Evolutionary conservation across 208 protist species (phyloP).

Genomic region (Trypanosoma platydactyli): DNA sequence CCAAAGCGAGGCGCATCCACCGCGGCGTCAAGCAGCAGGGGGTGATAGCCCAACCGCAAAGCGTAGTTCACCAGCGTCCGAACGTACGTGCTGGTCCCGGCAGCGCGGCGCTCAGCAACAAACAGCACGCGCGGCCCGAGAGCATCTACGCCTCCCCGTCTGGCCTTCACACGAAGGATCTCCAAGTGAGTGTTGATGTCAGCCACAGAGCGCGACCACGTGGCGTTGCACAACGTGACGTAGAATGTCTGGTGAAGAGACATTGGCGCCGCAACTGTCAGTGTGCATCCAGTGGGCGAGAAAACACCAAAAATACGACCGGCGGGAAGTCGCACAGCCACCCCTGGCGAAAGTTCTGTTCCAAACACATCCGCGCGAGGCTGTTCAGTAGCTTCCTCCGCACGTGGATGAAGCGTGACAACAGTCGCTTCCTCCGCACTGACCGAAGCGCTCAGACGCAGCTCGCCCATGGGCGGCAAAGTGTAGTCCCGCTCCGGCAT

Average conservation of each 20-base stretch:
- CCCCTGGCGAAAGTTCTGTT: slow-evolving; percentile 47
- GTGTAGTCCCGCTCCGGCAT: slow-evolving; percentile 40
- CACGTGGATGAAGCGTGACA: slow-evolving; percentile 34
- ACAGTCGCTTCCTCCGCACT: slow-evolving; percentile 19
- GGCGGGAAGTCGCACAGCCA: slow-evolving; percentile 47
- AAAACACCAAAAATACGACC: slow-evolving; percentile 48
- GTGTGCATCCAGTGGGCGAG: slow-evolving; percentile 58
- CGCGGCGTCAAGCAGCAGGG: slow-evolving; percentile 54
- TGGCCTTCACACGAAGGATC: slow-evolving; percentile 40
- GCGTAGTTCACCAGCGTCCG: slow-evolving; percentile 53
- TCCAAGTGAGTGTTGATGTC: slow-evolving; percentile 67
- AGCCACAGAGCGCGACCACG: slow-evolving; percentile 53
- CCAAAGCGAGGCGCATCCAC: slow-evolving; percentile 41
- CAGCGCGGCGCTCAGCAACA: slow-evolving; percentile 44
- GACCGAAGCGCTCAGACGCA: slow-evolving; percentile 42
- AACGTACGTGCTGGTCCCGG: slow-evolving; percentile 54
- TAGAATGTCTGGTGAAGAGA: slow-evolving; percentile 52
- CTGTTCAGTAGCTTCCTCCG: slow-evolving; percentile 21
- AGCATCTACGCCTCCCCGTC: slow-evolving; percentile 21
- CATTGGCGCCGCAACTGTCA: slow-evolving; percentile 37
- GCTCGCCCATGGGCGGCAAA: slow-evolving; percentile 52
- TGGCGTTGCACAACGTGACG: slow-evolving; percentile 38
- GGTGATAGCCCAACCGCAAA: slow-evolving; percentile 66
- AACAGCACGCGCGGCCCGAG: slow-evolving; percentile 64
- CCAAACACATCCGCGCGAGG: slow-evolving; percentile 56